Base-by-base conservation (phyloP, 768 basidiomycete genomes). In the Termitomyces sp. region DNA sequence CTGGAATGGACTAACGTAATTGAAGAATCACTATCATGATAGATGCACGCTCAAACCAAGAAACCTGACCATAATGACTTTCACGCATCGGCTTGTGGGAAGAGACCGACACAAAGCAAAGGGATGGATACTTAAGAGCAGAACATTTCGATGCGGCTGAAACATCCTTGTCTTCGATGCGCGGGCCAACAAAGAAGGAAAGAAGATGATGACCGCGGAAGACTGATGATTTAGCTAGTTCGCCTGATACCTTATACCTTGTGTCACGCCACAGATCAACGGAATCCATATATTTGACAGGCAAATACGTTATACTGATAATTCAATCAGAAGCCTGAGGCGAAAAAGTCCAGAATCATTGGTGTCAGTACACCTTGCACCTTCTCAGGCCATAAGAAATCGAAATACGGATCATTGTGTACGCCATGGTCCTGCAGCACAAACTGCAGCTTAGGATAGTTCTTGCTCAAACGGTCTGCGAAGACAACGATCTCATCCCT, bases 321-420 rank as follows among this genome's bases (percentile, higher is more conserved):
- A 28, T 48, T 48, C 18, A 48, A 4, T 52, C 24, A 43, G 58
- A 38, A 61, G 4, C 55, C 56, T 20, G 50, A 30, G 2, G 50
- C 54, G 14, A 64, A 60, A 59, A 61, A 65, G 20, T 63, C 57
- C 60, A 63, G 47, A 36, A 72, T 69, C 18, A 54, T 44, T 1
- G 62, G 58, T 9, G 67, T 71, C 44, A 67, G 49, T 32, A 64
- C 61, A 28, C 63, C 60, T 11, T 60, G 33, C 32, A 56, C 61
- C 56, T 61, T 63, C 52, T 61, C 66, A 36, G 53, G 60, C 26
- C 48, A 48, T 26, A 68, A 47, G 43, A 71, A 71, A 57, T 76
- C 73, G 35, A 72, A 60, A 36, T 64, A 72, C 46, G 68, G 66
- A 54, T 76, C 74, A 56, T 74, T 69, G 51, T 77, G 76, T 10